Conservation (phyloP, 2,329 filamentous ascomycete species). For the Colletotrichum graminicola region DNA sequence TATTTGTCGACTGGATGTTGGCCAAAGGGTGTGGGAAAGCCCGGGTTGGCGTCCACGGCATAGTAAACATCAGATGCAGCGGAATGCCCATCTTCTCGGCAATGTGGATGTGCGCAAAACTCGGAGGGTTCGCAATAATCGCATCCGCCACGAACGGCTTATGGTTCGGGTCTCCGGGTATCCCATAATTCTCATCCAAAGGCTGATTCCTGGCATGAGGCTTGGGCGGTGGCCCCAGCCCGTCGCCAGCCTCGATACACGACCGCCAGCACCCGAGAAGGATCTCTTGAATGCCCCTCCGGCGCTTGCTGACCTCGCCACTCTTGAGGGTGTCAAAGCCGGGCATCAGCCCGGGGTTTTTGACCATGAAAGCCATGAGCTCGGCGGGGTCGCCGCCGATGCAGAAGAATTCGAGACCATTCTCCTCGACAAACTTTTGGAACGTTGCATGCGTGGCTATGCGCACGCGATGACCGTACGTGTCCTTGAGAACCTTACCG, state of each 20-base stretch:
- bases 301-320: constrained; percentile 81
- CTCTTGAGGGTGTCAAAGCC: constrained; percentile 81
- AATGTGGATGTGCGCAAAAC: constrained; percentile 81
- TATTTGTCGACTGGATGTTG: constrained; percentile 82
- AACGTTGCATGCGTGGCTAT: constrained; percentile 81
- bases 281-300: constrained; percentile 82
- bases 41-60: constrained; percentile 91
- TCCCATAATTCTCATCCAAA: constrained; percentile 59
- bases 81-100: constrained; percentile 82
- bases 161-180: constrained; percentile 56
- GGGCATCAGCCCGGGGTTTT: constrained; percentile 88
- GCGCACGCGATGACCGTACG: constrained; percentile 78
- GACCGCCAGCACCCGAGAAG: constrained; percentile 89
- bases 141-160: constrained; percentile 85
- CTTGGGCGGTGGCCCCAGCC: constrained; percentile 62
- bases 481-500: constrained; percentile 72
- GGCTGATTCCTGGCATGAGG: constrained; percentile 62
- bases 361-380: constrained; percentile 92
- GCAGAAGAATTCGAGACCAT: constrained; percentile 80
- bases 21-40: constrained; percentile 89
- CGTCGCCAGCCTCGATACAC: constrained; percentile 84
- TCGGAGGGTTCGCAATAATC: constrained; percentile 83
- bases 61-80: constrained; percentile 91
- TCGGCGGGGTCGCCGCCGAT: constrained; percentile 82
- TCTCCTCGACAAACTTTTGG: constrained; percentile 74